Evolutionary conservation across 2,329 filamentous ascomycete genomes (phyloP).

Genomic region (Penicillium sp.): DNA sequence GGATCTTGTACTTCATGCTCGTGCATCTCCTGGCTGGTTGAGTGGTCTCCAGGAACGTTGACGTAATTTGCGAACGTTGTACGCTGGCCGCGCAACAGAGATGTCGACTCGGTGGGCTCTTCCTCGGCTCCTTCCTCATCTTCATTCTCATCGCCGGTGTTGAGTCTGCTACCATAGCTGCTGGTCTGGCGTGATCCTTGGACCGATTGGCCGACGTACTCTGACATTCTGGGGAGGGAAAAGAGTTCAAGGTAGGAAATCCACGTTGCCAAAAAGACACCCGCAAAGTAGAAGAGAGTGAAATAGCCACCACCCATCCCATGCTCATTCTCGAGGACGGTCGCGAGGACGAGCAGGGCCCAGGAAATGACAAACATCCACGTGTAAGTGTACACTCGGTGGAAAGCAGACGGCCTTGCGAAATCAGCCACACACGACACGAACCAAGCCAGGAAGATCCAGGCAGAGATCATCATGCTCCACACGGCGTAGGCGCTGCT

Average conservation of each 20-base stretch:
- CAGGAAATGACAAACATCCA: slow-evolving; percentile 83
- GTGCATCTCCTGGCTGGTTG: slow-evolving; percentile 25
- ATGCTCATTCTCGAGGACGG: slow-evolving; percentile 74
- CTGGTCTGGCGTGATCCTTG: slow-evolving; percentile 41
- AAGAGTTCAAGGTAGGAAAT: slow-evolving; percentile 81
- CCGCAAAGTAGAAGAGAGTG: slow-evolving; percentile 75
- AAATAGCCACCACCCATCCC: slow-evolving; percentile 77
- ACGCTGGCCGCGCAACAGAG: slow-evolving; percentile 53
- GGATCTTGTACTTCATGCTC: slow-evolving; percentile 31
- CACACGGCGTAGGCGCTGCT: slow-evolving; percentile 86
- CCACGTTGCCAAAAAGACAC: slow-evolving; percentile 71
- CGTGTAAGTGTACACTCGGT: slow-evolving; percentile 75
- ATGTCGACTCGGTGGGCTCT: slow-evolving; percentile 57
- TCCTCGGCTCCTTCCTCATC: slow-evolving; percentile 37
- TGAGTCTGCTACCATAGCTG: slow-evolving; percentile 44
- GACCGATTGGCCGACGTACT: slow-evolving; percentile 64
- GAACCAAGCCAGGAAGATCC: slow-evolving; percentile 81
- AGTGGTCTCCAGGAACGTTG: slow-evolving; percentile 35
- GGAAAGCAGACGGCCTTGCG: slow-evolving; percentile 80
- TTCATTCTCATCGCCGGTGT: slow-evolving; percentile 44
- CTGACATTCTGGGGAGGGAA: slow-evolving; percentile 68
- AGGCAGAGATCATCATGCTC: slow-evolving; percentile 81
- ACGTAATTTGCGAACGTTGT: slow-evolving; percentile 60
- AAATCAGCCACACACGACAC: slow-evolving; percentile 76
- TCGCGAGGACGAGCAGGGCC: slow-evolving; percentile 68